These are phyloP conservation scores for Mucor irregularis DNA, from an alignment of 371 early-diverging fungal genomes.

Conservation along the genomic window DNA sequence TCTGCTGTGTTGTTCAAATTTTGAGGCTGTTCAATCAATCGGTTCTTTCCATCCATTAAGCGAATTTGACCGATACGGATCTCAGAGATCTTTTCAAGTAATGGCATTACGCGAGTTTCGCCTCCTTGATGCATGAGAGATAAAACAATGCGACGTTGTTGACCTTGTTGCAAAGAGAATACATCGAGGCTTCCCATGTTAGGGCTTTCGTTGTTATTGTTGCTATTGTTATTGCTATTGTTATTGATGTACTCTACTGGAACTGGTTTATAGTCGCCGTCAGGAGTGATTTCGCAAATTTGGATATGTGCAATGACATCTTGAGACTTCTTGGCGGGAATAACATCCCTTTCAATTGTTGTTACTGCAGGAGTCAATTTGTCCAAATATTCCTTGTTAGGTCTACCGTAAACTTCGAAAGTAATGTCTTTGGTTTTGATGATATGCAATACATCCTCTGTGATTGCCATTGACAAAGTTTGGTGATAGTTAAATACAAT, in stretches of 20 bases:
- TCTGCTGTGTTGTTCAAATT: slow-evolving; percentile 34
- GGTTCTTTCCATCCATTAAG: slow-evolving; percentile 66
- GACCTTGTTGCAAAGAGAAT: slow-evolving; percentile 76
- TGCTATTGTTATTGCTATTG: neutral
- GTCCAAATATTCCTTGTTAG: slow-evolving; percentile 40
- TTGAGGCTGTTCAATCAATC: slow-evolving; percentile 48
- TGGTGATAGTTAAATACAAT: slow-evolving; percentile 66
- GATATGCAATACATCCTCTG: slow-evolving; percentile 44
- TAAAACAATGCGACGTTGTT: slow-evolving; percentile 74
- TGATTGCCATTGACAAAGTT: slow-evolving; percentile 55
- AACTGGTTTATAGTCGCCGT: slow-evolving; percentile 73
- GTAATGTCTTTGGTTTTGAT: slow-evolving; percentile 44
- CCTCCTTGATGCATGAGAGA: slow-evolving; percentile 55
- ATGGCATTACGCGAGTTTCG: slow-evolving; percentile 1
- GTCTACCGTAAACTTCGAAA: slow-evolving; percentile 68
- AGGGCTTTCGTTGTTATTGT: neutral
- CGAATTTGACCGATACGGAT: slow-evolving; percentile 62
- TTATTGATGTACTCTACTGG: slow-evolving; percentile 14
- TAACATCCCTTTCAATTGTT: slow-evolving; percentile 64
- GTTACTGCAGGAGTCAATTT: slow-evolving; percentile 36
- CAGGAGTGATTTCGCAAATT: slow-evolving; percentile 59
- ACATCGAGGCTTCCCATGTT: slow-evolving; percentile 8
- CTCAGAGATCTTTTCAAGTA: slow-evolving; percentile 53
- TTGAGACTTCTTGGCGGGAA: slow-evolving; percentile 21
- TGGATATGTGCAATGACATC: slow-evolving; percentile 64